phyloP scores from a whole-genome alignment of 371 early-diverging fungal species.

The Smittium mucronatum region DNA sequence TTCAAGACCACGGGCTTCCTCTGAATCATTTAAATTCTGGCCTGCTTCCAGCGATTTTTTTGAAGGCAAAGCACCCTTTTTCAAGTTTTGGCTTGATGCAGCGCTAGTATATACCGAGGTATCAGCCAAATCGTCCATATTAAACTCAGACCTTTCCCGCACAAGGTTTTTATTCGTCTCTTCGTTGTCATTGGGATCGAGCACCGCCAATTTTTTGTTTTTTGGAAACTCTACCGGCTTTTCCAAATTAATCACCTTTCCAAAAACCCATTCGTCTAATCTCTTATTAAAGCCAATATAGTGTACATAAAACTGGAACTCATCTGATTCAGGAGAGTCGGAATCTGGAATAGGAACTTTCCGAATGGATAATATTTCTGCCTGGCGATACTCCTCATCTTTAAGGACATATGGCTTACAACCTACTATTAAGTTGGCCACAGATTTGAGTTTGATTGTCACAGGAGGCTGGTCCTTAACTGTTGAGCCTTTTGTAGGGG shows the following conservation, averaged over 20 bases:
- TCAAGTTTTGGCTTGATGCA: conserved; percentile 18
- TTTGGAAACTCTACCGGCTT: conserved; percentile 64
- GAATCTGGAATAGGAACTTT: no score
- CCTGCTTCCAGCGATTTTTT: conserved; percentile 70
- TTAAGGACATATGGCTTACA: conserved; percentile 69
- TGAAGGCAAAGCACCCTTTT: conserved; percentile 81
- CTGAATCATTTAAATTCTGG: no score
- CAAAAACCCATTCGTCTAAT: conserved; percentile 94
- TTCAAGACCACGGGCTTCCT: conserved; percentile 46
- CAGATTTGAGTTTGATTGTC: neutral
- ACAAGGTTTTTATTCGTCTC: conserved; percentile 1
- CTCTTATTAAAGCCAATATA: conserved; percentile 98
- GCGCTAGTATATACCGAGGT: conserved; percentile 11
- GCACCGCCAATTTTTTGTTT: conserved; percentile 24
- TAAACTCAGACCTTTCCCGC: conserved; percentile 30
- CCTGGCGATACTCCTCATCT: conserved; percentile 59
- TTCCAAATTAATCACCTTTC: conserved; percentile 52
- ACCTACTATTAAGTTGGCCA: conserved; percentile 33
- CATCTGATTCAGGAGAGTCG: conserved; percentile 18
- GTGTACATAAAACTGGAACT: conserved; percentile 89
- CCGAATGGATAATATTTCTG: conserved; percentile 86
- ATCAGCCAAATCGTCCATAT: conserved; percentile 17
- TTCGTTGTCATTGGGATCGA: neutral
- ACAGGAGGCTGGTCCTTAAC: neutral
- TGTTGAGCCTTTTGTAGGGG: neutral